phyloP scores from a whole-genome alignment of 176 grass and related monocot species.

The Musa beccarii region DNA sequence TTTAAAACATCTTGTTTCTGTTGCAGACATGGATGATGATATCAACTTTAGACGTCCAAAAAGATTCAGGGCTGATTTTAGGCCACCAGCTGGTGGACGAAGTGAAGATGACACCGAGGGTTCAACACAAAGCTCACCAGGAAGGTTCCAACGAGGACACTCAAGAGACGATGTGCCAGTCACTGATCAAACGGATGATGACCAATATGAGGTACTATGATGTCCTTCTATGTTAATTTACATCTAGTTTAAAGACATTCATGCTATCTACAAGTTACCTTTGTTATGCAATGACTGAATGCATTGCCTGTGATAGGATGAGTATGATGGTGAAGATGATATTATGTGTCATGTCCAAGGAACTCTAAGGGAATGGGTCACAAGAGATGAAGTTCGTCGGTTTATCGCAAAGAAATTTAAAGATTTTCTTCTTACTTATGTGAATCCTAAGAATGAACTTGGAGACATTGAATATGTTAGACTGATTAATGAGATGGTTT shows the following conservation, averaged over 20 bases:
- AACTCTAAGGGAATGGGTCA: conserved; percentile 86
- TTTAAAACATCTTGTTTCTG: conserved; percentile 3
- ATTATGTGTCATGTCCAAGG: conserved; percentile 98
- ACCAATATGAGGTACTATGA: conserved; percentile 68
- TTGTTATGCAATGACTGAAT: neutral
- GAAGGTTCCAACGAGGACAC: conserved; percentile 70
- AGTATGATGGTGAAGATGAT: conserved; percentile 93
- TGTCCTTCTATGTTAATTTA: conserved; percentile 9
- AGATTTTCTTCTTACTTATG: conserved; percentile 92
- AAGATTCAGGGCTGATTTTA: conserved; percentile 70
- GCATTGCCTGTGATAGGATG: conserved; percentile 51
- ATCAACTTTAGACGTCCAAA: conserved; percentile 72
- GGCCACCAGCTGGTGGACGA: conserved; percentile 55
- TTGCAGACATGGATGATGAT: conserved; percentile 80
- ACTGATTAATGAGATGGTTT: conserved; percentile 89
- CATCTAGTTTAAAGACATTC: neutral
- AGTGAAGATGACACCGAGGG: conserved; percentile 82
- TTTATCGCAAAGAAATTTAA: conserved; percentile 99
- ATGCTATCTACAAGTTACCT: neutral
- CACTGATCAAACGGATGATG: conserved; percentile 92
- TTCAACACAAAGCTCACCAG: conserved; percentile 78
- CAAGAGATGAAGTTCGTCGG: conserved; percentile 92
- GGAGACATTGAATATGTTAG: conserved; percentile 95
- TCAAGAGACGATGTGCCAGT: conserved; percentile 72
- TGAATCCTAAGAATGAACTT: conserved; percentile 92